Conservation (phyloP, 768 basidiomycete species). For the Termitomyces sp. region DNA sequence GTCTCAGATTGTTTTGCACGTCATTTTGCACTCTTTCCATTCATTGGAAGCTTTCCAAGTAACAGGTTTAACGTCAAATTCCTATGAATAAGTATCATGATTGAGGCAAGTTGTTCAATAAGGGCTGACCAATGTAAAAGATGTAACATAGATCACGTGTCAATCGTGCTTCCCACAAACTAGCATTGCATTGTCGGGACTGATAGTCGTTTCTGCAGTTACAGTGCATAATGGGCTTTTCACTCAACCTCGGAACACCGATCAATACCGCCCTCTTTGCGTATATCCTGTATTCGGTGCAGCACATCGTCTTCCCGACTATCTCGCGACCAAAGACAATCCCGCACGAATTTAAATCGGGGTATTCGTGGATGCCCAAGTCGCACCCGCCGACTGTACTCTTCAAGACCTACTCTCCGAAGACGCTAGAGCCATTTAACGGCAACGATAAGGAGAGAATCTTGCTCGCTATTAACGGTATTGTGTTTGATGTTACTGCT, state of each 20-base stretch:
- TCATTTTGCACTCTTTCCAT: no score
- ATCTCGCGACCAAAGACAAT: conserved; percentile 40
- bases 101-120: neutral
- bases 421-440: conserved; percentile 63
- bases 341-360: conserved; percentile 69
- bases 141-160: neutral
- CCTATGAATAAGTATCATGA: neutral
- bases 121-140: neutral
- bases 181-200: no score
- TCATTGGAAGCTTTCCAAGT: no score
- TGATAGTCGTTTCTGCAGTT: neutral
- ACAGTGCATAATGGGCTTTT: conserved; percentile 27
- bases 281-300: conserved; percentile 75
- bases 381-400: conserved; percentile 73
- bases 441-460: conserved; percentile 68
- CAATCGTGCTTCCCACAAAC: neutral
- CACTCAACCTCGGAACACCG: conserved; percentile 61
- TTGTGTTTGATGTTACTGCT: conserved; percentile 89
- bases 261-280: conserved; percentile 74
- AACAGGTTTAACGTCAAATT: no score
- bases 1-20: neutral
- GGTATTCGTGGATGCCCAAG: conserved; percentile 92
- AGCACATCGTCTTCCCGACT: conserved; percentile 72
- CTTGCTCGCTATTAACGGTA: conserved; percentile 76
- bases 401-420: conserved; percentile 76